These are phyloP conservation scores for Piper betle DNA, from an alignment of 164 flowering plant species.

Conservation along the genomic window DNA sequence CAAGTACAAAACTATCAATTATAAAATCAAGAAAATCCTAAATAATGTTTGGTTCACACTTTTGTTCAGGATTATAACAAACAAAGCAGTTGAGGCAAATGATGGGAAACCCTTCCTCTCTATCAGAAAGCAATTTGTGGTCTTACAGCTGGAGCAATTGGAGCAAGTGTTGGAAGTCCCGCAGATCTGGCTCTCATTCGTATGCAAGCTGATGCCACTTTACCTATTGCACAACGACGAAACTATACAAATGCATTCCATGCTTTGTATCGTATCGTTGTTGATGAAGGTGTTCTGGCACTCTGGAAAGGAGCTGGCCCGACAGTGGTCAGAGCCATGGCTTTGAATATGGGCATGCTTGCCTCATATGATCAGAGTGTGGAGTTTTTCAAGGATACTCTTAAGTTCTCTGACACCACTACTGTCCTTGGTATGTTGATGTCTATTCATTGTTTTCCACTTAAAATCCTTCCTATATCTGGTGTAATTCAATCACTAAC, in stretches of 20 bases:
- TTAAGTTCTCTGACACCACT: slow-evolving; percentile 61
- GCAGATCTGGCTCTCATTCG: slow-evolving; percentile 94
- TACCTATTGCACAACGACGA: slow-evolving; percentile 74
- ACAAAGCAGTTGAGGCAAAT: slow-evolving; percentile 85
- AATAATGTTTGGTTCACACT: neutral
- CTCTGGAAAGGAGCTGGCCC: slow-evolving; percentile 99
- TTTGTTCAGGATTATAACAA: slow-evolving; percentile 54
- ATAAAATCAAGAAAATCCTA: too few species aligned
- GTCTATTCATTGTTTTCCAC: neutral
- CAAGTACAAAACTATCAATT: too few species aligned
- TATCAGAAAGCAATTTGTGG: slow-evolving; percentile 96
- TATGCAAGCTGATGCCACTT: slow-evolving; percentile 97
- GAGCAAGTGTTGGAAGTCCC: slow-evolving; percentile 87
- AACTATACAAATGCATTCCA: slow-evolving; percentile 86
- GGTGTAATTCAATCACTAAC: too few species aligned
- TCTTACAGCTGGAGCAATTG: slow-evolving; percentile 93
- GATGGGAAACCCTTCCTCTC: slow-evolving; percentile 93
- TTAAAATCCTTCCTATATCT: too few species aligned
- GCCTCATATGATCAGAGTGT: slow-evolving; percentile 94
- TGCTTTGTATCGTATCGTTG: slow-evolving; percentile 64
- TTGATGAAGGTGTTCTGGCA: slow-evolving; percentile 85
- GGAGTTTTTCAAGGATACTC: slow-evolving; percentile 63
- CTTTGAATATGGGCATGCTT: slow-evolving; percentile 95
- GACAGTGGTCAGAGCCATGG: slow-evolving; percentile 96
- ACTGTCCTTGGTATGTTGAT: slow-evolving; percentile 52